Base-by-base conservation (phyloP, 23 red algal genomes). In the Gracilaria gracilis region DNA sequence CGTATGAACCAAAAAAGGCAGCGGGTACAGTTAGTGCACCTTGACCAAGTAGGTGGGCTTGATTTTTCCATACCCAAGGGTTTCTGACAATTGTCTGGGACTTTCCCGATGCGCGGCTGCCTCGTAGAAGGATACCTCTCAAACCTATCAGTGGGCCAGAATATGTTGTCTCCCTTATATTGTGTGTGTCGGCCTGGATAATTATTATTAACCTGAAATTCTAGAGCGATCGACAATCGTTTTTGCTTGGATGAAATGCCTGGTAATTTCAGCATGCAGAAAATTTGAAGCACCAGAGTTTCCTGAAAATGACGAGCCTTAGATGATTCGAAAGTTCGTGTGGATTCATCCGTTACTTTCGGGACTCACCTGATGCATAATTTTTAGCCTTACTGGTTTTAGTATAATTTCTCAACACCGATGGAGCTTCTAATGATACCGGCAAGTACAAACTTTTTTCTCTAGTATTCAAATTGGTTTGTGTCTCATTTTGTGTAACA, bases 241-340 rank as follows among this genome's bases (percentile, higher is more conserved):
- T n/a, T n/a, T n/a, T n/a, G n/a, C n/a, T n/a, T n/a, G n/a, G 44
- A 5, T 48, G 44, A 48, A 12, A 48, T 48, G 25, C 2, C 15
- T 24, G 64, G 17, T 7, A 69, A 3, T 36, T 2, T 32, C 24
- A 64, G 0, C 9, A 34, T 12, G 31, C 64, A 36, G 0, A 0
- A 8, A 55, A 31, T 20, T 32, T 69, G 7, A 17, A 37, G n/a
- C n/a, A n/a, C n/a, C n/a, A n/a, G 88, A 46, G 31, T 69, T 69
- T 69, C 13, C 8, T 14, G 64, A 69, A 20, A 37, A 36, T 51
- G 23, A 77, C 42, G 72, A 77, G 72, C 72, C 72, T 77, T 40
- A 40, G 72, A 39, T 28, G 23, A 20, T 34, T 77, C 72, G 40
- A 27, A 77, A 77, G 72, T 51, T 77, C 72, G 42, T 50, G 20